These are phyloP conservation scores for Arthrobotrys sphaeroides DNA, from an alignment of 2,329 filamentous ascomycete genomes.

Conservation along the genomic window DNA sequence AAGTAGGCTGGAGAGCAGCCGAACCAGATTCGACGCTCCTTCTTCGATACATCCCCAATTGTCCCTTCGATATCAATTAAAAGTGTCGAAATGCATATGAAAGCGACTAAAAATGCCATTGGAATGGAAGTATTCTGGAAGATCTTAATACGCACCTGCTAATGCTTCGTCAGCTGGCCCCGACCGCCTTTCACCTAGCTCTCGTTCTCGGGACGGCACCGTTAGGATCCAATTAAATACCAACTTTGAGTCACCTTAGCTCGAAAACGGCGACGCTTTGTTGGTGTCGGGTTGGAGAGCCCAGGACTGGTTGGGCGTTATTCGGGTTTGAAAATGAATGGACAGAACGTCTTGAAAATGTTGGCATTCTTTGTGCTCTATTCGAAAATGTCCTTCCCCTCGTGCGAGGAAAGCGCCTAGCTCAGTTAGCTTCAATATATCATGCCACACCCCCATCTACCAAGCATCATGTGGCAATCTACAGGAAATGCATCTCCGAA, in stretches of 20 bases:
- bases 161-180: conserved; percentile 38
- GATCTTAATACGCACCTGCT: conserved; percentile 44
- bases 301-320: neutral
- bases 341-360: neutral
- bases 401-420: conserved; percentile 29
- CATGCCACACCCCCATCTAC: conserved; percentile 12
- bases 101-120: conserved; percentile 28
- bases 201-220: conserved; percentile 12
- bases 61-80: conserved; percentile 17
- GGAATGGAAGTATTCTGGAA: conserved; percentile 54
- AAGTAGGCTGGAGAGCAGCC: neutral
- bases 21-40: conserved; percentile 30
- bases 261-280: conserved; percentile 7
- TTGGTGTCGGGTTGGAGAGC: conserved; percentile 29
- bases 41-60: conserved; percentile 3
- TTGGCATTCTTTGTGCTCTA: conserved; percentile 24
- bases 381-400: conserved; percentile 5
- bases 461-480: conserved; percentile 36
- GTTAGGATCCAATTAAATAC: conserved; percentile 33
- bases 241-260: conserved; percentile 36
- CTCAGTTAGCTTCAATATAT: neutral
- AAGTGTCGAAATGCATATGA: conserved; percentile 1
- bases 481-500: conserved; percentile 4
- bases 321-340: conserved; percentile 2
- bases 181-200: neutral